These are phyloP conservation scores for Podaxis rugospora DNA, from an alignment of 768 basidiomycete genomes.

Conservation along the genomic window DNA sequence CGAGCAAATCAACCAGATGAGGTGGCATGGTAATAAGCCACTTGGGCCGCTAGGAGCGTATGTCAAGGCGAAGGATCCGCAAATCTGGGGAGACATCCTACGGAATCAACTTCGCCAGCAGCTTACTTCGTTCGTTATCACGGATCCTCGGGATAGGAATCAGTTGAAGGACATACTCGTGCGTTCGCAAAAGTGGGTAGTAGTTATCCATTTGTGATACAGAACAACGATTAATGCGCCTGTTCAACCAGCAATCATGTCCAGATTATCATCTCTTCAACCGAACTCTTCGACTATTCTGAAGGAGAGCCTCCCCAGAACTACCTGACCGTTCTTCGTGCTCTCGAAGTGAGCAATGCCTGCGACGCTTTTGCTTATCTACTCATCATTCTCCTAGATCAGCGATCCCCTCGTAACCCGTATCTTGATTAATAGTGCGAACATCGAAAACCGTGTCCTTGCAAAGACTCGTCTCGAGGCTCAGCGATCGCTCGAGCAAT, in stretches of 20 bases:
- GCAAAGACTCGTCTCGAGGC: conserved; percentile 61
- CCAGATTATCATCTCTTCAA: conserved; percentile 59
- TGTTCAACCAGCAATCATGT: conserved; percentile 32
- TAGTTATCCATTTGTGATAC: background rate
- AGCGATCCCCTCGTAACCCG: conserved; percentile 71
- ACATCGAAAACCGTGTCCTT: conserved; percentile 72
- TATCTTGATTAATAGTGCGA: conserved; percentile 69
- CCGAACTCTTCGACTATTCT: conserved; percentile 79
- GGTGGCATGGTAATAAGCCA: conserved; percentile 64
- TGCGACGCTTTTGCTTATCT: no score
- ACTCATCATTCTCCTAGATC: conserved; percentile 44
- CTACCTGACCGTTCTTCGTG: conserved; percentile 74
- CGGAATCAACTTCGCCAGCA: conserved; percentile 50
- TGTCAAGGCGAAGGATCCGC: conserved; percentile 68
- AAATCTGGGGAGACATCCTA: conserved; percentile 63
- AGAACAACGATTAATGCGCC: background rate
- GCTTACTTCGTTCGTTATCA: conserved; percentile 73
- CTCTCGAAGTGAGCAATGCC: conserved; percentile 49
- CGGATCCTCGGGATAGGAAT: conserved; percentile 57
- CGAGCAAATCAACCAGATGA: conserved; percentile 40
- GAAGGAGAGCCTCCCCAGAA: conserved; percentile 62
- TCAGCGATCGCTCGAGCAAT: conserved; percentile 41
- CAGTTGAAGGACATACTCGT: conserved; percentile 54
- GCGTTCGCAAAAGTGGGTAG: conserved; percentile 59
- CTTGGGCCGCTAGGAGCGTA: conserved; percentile 78